phyloP scores from a whole-genome alignment of 805 yeast genomes.

The Metschnikowia kunwiensis region DNA sequence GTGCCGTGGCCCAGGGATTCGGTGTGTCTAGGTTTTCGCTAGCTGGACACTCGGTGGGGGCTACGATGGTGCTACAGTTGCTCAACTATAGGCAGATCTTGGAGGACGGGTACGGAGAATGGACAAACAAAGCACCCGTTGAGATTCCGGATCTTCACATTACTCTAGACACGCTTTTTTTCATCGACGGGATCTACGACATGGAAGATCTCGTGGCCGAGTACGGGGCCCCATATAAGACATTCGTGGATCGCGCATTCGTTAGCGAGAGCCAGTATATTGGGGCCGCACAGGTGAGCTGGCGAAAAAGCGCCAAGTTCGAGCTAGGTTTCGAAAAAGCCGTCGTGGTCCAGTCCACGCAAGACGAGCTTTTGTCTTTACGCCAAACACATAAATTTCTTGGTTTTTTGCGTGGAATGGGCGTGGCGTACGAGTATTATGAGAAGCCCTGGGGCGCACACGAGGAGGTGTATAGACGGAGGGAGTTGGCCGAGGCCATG shows the following conservation, averaged over 20 bases:
- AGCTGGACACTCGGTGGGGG: slow-evolving; percentile 83
- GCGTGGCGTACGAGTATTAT: slow-evolving; percentile 9
- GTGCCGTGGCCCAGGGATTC: slow-evolving; percentile 22
- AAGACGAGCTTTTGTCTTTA: slow-evolving; percentile 62
- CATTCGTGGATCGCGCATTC: slow-evolving; percentile 62
- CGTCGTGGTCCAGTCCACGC: slow-evolving; percentile 54
- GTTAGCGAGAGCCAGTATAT: slow-evolving; percentile 16
- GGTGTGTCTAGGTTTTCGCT: slow-evolving; percentile 23
- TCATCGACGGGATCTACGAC: slow-evolving; percentile 73
- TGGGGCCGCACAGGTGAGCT: slow-evolving; percentile 28
- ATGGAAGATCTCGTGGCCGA: slow-evolving; percentile 50
- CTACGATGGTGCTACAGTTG: slow-evolving; percentile 59
- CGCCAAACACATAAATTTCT: slow-evolving; percentile 47
- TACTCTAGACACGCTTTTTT: slow-evolving; percentile 19
- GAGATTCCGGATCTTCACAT: not conserved
- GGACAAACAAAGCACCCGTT: not conserved
- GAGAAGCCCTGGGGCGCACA: slow-evolving; percentile 54
- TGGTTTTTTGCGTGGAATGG: slow-evolving; percentile 27
- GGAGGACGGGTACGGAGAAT: slow-evolving; percentile 13
- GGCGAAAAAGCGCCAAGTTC: slow-evolving; percentile 3
- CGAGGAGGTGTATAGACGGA: slow-evolving; percentile 55
- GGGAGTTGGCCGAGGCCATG: slow-evolving; percentile 30
- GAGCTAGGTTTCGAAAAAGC: slow-evolving; percentile 17
- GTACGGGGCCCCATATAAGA: slow-evolving; percentile 52
- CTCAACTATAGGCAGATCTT: slow-evolving; percentile 27